A percentile compares a stretch with the other conserved stretches of the same genome.
These are phyloP conservation scores for Tuctoria greenei DNA, from an alignment of 176 grass and related monocot genomes.

Conservation along the genomic window DNA sequence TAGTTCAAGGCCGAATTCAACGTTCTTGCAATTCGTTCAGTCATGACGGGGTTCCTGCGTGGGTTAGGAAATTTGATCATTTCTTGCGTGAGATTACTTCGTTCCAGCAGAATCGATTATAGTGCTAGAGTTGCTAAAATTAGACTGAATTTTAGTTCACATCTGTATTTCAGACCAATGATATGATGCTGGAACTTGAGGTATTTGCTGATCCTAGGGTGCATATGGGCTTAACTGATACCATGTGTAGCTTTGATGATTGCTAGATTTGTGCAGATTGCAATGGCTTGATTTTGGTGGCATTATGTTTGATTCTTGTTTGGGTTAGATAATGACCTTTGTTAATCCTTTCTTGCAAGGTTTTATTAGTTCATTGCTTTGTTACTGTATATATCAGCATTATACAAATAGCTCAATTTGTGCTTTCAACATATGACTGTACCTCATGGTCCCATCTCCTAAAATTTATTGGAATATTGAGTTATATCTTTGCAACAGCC, in stretches of 20 bases:
- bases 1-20: conserved; percentile 3
- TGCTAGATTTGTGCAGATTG: neutral
- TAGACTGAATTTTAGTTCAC: neutral
- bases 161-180: neutral
- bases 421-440: neutral
- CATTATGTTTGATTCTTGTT: neutral
- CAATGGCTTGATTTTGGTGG: neutral
- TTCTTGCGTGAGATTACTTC: too few relatives aligned
- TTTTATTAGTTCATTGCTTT: neutral
- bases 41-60: neutral
- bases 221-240: neutral
- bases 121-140: neutral
- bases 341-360: neutral
- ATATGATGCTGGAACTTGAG: neutral
- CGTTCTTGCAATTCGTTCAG: neutral
- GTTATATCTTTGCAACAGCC: too few relatives aligned
- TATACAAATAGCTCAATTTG: neutral
- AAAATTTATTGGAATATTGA: neutral
- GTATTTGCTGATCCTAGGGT: neutral
- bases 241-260: neutral
- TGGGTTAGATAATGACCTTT: neutral
- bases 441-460: neutral
- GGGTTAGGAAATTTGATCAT: conserved; percentile 20
- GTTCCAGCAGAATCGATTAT: too few relatives aligned
- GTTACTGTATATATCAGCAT: neutral